These are phyloP conservation scores for Solanum hybrid DNA, from an alignment of 305 asterid species.

Conservation along the genomic window DNA sequence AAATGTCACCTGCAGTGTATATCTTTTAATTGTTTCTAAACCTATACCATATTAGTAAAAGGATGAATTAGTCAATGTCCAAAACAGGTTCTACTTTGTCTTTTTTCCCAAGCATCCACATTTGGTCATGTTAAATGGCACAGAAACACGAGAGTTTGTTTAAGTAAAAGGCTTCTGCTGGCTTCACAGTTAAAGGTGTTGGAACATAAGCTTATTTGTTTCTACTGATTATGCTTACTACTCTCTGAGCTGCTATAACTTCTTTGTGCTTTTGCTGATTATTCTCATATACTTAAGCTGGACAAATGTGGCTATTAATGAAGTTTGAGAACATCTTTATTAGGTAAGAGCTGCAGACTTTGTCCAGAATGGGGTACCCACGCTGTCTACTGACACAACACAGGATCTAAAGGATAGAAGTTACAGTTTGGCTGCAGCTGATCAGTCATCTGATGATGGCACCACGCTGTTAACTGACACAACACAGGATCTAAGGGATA, in stretches of 20 bases:
- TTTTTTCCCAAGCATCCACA: background rate
- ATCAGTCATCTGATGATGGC: slow-evolving; percentile 3
- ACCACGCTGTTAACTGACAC: slow-evolving; percentile 13
- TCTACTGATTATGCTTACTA: background rate
- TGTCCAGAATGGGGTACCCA: slow-evolving; percentile 17
- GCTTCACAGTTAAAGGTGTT: slow-evolving; percentile 1
- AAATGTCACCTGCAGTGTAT: background rate
- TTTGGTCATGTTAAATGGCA: background rate
- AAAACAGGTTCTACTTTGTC: background rate
- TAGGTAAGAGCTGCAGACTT: slow-evolving; percentile 77
- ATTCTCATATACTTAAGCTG: background rate
- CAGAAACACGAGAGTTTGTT: background rate
- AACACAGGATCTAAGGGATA: slow-evolving; percentile 19
- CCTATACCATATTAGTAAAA: background rate
- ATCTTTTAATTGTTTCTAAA: background rate
- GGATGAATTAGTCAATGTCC: background rate
- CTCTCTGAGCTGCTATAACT: background rate
- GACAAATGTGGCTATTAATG: background rate
- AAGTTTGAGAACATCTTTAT: background rate
- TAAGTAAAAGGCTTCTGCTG: background rate
- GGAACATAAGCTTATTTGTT: background rate
- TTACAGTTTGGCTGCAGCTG: slow-evolving; percentile 18
- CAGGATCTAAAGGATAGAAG: slow-evolving; percentile 20
- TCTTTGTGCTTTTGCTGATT: background rate
- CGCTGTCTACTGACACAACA: slow-evolving; percentile 14